phyloP scores from a whole-genome alignment of 129 eudicot genomes.

The Saussurea involucrata region DNA sequence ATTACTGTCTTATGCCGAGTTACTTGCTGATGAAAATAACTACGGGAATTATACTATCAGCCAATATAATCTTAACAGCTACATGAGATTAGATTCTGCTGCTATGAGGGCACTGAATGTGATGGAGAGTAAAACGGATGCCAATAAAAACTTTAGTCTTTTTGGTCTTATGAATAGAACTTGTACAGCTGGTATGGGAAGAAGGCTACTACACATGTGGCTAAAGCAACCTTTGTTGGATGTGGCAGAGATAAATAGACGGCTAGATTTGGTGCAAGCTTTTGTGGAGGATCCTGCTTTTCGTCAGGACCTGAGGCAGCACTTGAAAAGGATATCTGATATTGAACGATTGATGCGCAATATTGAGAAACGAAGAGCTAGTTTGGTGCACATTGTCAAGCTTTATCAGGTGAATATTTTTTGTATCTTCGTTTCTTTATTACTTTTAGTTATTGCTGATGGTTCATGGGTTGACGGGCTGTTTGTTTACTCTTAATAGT shows the following conservation, averaged over 20 bases:
- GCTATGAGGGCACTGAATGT: conserved; percentile 96
- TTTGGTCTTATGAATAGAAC: conserved; percentile 96
- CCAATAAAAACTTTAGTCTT: conserved; percentile 87
- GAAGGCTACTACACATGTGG: conserved; percentile 91
- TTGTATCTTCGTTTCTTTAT: not conserved
- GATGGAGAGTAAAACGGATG: conserved; percentile 96
- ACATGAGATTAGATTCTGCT: conserved; percentile 97
- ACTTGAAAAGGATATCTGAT: conserved; percentile 83
- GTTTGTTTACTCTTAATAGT: too few species aligned
- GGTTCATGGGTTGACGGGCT: not conserved
- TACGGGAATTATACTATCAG: conserved; percentile 58
- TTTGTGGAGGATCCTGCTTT: conserved; percentile 91
- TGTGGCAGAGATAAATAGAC: conserved; percentile 60
- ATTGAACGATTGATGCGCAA: conserved; percentile 66
- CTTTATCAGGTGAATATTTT: conserved; percentile 72
- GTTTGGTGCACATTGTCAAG: conserved; percentile 74
- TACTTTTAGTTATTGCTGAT: not conserved
- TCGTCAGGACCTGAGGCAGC: conserved; percentile 87
- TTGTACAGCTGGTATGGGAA: conserved; percentile 98
- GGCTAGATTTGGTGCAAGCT: conserved; percentile 90
- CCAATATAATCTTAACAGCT: conserved; percentile 66
- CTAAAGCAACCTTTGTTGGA: conserved; percentile 88
- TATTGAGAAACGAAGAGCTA: conserved; percentile 69
- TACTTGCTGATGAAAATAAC: conserved; percentile 84
- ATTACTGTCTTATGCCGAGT: conserved; percentile 71